Percentiles rank a stretch among this genome's conserved stretches.
Evolutionary conservation across 805 yeast genomes (phyloP).

Genomic region (Lipomyces chichibuensis): DNA sequence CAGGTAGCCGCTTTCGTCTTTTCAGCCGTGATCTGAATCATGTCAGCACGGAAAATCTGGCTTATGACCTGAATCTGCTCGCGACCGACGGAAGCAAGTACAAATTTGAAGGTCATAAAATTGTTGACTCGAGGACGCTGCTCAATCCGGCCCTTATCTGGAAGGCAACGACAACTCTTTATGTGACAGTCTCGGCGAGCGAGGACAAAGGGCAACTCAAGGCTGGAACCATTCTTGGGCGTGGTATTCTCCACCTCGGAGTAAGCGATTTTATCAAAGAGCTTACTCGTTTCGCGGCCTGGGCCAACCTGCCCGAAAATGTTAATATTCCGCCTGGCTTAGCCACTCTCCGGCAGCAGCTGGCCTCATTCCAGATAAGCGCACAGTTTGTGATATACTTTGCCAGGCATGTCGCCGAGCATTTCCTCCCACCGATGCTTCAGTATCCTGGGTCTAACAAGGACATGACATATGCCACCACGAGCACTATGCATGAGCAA

Average conservation of each 20-base stretch:
- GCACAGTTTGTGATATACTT: neutral
- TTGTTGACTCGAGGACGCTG: neutral
- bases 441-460: neutral
- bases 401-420: neutral
- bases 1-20: neutral
- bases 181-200: neutral
- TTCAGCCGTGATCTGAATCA: neutral
- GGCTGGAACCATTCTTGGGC: neutral
- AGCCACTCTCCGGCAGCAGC: neutral
- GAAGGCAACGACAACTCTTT: neutral
- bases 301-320: neutral
- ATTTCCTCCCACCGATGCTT: neutral
- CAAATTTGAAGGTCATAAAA: neutral
- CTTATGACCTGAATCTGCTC: neutral
- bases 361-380: neutral
- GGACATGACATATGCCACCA: neutral
- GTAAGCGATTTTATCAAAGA: neutral
- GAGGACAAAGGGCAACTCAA: neutral
- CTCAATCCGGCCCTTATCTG: neutral
- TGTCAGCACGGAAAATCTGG: neutral
- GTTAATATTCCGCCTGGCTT: neutral
- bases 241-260: neutral
- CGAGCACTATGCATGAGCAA: neutral
- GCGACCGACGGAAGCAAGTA: neutral
- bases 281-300: neutral